Base-by-base conservation (phyloP, 2,329 filamentous ascomycete species). In the Basipetospora chlamydospora region DNA sequence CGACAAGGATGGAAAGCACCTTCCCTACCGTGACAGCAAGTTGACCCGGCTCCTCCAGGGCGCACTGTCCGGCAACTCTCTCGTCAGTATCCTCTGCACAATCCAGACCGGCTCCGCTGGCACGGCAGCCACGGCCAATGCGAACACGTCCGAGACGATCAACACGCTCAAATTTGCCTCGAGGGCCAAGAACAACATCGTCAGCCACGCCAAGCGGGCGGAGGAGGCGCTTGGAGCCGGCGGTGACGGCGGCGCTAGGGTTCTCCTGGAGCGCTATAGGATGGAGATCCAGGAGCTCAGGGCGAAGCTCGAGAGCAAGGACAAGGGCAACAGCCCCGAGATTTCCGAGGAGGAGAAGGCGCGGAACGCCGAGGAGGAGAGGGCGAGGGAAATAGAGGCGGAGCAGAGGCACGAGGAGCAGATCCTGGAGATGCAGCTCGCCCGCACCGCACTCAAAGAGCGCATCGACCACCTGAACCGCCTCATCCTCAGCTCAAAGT, bases 131-230 rank as follows among this genome's bases (percentile, higher is more conserved):
- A 60, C 76, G 3, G 70, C 77, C 15, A 80, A 74, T 47, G 82
- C 70, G 16, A 84, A 95, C 49, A 84, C 81, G 0, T 72, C 73
- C 13, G 90, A 98, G 59, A 96, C 88, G 0, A 61, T 98, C 38
- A 98, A 94, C 54, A 98, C 90, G 0, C 65, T 98, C 42, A 98
- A 96, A 49, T 98, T 98, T 52, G 90, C 90, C 2, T 90, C 87
- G 9, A 74, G 90, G 48, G 90, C 90, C 30, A 95, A 94, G 67
- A 98, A 98, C 59, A 98, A 81, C 53, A 94, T 98, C 50, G 80
- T 96, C 52, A 95, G 86, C 47, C 87, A 96, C 58, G 90, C 90
- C 23, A 96, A 95, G 66, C 82, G 77, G 52, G 88, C 88, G 6
- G 85, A 93, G 46, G 90, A 96, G 55, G 86, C 88, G 3, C 64